Evolutionary conservation across 2,329 filamentous ascomycete genomes (phyloP), one percentile per base, ranked within the genome.

Genomic region (Aspergillus nomiae): DNA sequence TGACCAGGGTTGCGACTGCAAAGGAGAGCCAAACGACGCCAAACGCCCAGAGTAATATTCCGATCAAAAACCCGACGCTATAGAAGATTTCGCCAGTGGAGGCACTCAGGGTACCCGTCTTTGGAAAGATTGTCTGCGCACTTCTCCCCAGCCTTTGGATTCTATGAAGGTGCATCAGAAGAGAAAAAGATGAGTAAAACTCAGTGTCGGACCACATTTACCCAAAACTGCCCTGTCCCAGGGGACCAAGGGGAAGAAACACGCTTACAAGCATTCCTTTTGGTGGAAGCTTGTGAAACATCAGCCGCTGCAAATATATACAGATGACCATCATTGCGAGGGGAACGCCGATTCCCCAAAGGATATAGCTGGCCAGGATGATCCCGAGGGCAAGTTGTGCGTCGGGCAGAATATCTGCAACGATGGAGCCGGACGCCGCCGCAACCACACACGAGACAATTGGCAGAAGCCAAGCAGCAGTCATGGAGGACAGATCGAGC

Each of bases 231-330:
- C 88, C 88, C 73, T 89, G 86, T 0, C 88, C 88, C 2, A 90
- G 77, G 0, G 89, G 88, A 0, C 89, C 88, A 2, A 91, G 79
- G 2, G 89, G 89, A 0, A 91, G 77, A 69, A 91, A 90, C 2
- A 87, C 85, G 4, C 84, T 88, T 16, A 90, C 87, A 53, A 91
- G 87, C 60, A 88, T 85, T 68, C 89, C 88, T 62, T 84, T 83
- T 1, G 88, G 85, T 0, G 89, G 89, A 12, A 91, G 80, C 41
- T 87, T 86, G 76, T 91, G 84, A 3, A 91, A 73, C 11, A 85
- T 87, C 24, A 92, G 80, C 16, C 89, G 86, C 61, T 89, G 85
- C 69, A 90, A 89, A 77, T 91, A 92, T 51, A 91, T 83, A 6
- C 85, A 85, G 21, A 91, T 80, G 12, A 90, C 83, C 60, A 85